phyloP scores from a whole-genome alignment of 2,329 filamentous ascomycete species.

The Penicillium sp. region DNA sequence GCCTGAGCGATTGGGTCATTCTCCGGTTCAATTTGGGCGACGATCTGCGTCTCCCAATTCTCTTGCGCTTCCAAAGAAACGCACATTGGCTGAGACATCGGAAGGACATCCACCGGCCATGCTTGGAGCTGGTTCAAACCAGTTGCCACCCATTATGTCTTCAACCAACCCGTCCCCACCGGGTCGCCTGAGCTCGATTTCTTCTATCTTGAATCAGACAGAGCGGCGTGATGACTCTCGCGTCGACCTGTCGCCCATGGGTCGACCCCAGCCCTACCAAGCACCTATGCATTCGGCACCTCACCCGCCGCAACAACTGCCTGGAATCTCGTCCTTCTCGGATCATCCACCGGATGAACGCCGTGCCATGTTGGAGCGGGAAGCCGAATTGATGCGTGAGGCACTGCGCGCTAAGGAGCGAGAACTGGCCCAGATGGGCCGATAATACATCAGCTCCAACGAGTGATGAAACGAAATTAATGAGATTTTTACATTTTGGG shows the following conservation, averaged over 20 bases:
- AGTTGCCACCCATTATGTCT: slow-evolving; percentile 41
- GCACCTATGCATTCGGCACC: slow-evolving; percentile 22
- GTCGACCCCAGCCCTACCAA: slow-evolving; percentile 31
- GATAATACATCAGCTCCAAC: slow-evolving; percentile 13
- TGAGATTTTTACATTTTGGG: slow-evolving; percentile 16
- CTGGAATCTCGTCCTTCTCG: slow-evolving; percentile 48
- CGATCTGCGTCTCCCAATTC: slow-evolving; percentile 35
- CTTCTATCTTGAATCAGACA: slow-evolving; percentile 68
- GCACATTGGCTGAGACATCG: slow-evolving; percentile 35
- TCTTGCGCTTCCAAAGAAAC: slow-evolving; percentile 35
- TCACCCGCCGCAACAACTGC: slow-evolving; percentile 28
- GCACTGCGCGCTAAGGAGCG: slow-evolving; percentile 71
- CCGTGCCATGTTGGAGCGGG: slow-evolving; percentile 65
- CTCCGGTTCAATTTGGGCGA: slow-evolving; percentile 31
- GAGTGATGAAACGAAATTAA: slow-evolving; percentile 22
- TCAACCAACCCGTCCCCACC: slow-evolving; percentile 38
- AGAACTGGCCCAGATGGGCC: slow-evolving; percentile 61
- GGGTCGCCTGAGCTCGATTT: slow-evolving; percentile 71
- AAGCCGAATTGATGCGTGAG: slow-evolving; percentile 75
- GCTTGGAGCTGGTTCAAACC: slow-evolving; percentile 37
- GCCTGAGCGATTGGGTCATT: slow-evolving; percentile 30
- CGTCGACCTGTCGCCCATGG: slow-evolving; percentile 42
- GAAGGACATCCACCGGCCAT: slow-evolving; percentile 31
- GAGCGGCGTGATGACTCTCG: slow-evolving; percentile 37
- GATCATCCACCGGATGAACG: slow-evolving; percentile 58